These are phyloP conservation scores for Daucus carota DNA, from an alignment of 129 eudicot genomes.

Conservation along the genomic window DNA sequence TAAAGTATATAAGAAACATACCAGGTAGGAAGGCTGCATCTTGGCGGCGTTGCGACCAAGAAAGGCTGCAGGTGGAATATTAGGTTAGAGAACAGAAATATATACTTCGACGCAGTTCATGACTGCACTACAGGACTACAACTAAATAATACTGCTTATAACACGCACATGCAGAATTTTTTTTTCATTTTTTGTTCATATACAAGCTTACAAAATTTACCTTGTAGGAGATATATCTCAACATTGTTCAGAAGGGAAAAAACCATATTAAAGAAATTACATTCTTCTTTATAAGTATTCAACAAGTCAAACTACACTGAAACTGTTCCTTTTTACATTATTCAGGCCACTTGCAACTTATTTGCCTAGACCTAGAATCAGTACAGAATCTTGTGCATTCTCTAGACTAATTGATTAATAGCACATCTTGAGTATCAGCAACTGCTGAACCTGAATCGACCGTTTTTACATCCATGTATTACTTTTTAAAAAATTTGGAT, in stretches of 20 bases:
- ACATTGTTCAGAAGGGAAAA: too few species aligned
- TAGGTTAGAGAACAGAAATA: neutral
- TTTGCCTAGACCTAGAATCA: neutral
- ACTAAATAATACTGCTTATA: neutral
- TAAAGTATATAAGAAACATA: neutral
- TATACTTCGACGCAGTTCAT: neutral
- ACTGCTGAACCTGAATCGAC: too few species aligned
- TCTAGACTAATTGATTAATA: neutral
- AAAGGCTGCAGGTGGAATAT: conserved; percentile 27
- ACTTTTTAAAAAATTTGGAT: too few species aligned
- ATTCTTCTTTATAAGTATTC: neutral
- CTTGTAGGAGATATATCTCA: too few species aligned
- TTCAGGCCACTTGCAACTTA: neutral
- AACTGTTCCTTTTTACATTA: neutral
- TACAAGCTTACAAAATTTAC: neutral
- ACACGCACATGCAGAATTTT: neutral
- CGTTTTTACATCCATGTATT: too few species aligned
- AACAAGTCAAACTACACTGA: neutral
- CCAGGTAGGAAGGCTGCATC: conserved; percentile 49
- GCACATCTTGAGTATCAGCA: neutral
- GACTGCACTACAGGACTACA: neutral
- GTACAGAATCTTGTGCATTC: neutral
- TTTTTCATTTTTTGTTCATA: neutral
- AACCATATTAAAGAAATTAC: too few species aligned
- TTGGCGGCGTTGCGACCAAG: conserved; percentile 50